Conservation (phyloP, 2,329 filamentous ascomycete species). For the Sphaerulina vaccinii region DNA sequence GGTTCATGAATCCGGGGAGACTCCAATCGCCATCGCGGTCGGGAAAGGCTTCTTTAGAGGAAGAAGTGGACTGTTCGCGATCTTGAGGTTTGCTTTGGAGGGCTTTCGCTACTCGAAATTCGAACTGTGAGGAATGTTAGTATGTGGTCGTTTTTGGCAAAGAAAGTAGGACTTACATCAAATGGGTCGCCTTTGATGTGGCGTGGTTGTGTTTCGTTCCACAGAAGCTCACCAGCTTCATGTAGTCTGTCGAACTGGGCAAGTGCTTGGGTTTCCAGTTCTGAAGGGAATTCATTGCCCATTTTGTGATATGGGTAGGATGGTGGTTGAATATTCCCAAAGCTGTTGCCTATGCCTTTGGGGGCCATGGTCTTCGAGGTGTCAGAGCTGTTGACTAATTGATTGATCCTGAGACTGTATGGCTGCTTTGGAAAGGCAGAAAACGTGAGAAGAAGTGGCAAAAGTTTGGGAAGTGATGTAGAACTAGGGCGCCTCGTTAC, state of each 20-base stretch:
- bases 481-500: no score
- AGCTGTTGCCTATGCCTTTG: no score
- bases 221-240: slow-evolving; percentile 13
- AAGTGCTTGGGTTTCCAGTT: slow-evolving; percentile 14
- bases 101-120: slow-evolving; percentile 18
- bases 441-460: no score
- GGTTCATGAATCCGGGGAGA: slow-evolving; percentile 32
- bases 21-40: slow-evolving; percentile 30
- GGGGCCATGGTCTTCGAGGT: no score
- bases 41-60: slow-evolving; percentile 15
- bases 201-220: slow-evolving; percentile 7
- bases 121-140: slow-evolving; percentile 8
- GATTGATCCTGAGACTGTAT: no score
- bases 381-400: no score
- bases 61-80: slow-evolving; percentile 3
- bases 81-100: slow-evolving; percentile 21
- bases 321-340: not conserved
- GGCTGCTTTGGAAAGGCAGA: no score
- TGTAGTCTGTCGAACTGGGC: slow-evolving; percentile 17
- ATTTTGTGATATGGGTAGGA: not conserved
- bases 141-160: not conserved
- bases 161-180: not conserved
- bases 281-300: slow-evolving; percentile 1
- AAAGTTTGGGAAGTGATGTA: no score
- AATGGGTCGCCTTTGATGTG: slow-evolving; percentile 3